Evolutionary conservation across 768 basidiomycete species (phyloP).

Genomic region (Hericium erinaceus): DNA sequence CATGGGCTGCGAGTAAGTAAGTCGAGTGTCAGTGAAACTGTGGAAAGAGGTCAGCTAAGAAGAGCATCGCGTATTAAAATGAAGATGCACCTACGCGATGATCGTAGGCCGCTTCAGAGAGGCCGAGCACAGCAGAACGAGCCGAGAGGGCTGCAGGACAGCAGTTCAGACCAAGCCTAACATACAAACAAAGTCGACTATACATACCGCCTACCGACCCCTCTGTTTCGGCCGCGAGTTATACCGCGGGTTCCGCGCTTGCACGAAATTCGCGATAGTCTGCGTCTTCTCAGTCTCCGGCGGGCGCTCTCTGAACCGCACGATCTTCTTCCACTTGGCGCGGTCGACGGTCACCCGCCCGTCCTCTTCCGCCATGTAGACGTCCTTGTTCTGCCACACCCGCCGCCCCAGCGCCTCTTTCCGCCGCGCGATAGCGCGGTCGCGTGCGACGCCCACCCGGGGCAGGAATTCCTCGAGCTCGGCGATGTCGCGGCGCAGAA

Average conservation of each 20-base stretch:
- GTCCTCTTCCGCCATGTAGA: conserved; percentile 36
- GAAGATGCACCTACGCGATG: no score
- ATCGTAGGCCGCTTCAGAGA: no score
- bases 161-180: no score
- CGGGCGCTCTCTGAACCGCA: conserved; percentile 28
- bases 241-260: no score
- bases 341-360: conserved; percentile 30
- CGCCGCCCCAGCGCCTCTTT: conserved; percentile 77
- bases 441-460: conserved; percentile 33
- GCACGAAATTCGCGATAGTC: no score
- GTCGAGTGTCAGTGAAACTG: not conserved
- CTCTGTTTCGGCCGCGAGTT: no score
- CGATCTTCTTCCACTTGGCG: conserved; percentile 39
- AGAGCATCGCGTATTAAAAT: no score
- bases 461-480: conserved; percentile 34
- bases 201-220: no score
- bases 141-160: no score
- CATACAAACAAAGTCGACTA: no score
- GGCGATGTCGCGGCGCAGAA: conserved; percentile 50
- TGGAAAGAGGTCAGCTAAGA: not conserved
- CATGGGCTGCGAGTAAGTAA: not conserved
- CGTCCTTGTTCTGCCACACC: conserved; percentile 50
- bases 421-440: conserved; percentile 47
- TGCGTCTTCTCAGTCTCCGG: not conserved
- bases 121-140: no score